phyloP scores from a whole-genome alignment of 768 basidiomycete genomes.

The Wakefieldia striispora region DNA sequence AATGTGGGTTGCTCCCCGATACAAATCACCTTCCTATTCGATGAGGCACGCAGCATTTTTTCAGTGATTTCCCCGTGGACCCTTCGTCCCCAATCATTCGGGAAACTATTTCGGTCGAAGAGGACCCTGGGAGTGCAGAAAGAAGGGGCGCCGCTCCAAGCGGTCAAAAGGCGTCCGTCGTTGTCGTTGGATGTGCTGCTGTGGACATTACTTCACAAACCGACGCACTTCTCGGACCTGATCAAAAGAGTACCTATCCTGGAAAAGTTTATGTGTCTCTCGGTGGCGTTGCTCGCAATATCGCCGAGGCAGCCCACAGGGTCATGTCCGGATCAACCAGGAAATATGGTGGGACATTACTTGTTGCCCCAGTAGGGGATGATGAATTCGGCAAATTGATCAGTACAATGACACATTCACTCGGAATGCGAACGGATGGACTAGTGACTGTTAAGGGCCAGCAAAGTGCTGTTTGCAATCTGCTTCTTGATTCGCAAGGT shows the following conservation, averaged over 20 bases:
- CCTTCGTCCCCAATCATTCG: neutral
- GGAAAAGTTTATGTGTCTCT: conserved; percentile 70
- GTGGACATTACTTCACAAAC: conserved; percentile 78
- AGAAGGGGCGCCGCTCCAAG: neutral
- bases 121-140: neutral
- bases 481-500: conserved; percentile 73
- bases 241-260: conserved; percentile 73
- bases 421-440: conserved; percentile 86
- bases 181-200: conserved; percentile 85
- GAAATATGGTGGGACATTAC: conserved; percentile 39
- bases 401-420: conserved; percentile 46
- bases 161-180: conserved; percentile 42
- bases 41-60: conserved; percentile 12
- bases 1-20: conserved; percentile 13
- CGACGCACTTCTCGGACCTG: conserved; percentile 28
- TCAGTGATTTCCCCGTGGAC: neutral
- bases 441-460: conserved; percentile 42
- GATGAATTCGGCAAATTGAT: conserved; percentile 78
- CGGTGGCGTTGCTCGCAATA: conserved; percentile 94
- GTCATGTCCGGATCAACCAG: conserved; percentile 39
- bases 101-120: neutral
- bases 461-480: conserved; percentile 81
- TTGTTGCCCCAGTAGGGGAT: conserved; percentile 74
- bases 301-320: conserved; percentile 86
- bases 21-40: neutral